phyloP scores from a whole-genome alignment of 306 rosid genomes.

The Prunus campanulata region DNA sequence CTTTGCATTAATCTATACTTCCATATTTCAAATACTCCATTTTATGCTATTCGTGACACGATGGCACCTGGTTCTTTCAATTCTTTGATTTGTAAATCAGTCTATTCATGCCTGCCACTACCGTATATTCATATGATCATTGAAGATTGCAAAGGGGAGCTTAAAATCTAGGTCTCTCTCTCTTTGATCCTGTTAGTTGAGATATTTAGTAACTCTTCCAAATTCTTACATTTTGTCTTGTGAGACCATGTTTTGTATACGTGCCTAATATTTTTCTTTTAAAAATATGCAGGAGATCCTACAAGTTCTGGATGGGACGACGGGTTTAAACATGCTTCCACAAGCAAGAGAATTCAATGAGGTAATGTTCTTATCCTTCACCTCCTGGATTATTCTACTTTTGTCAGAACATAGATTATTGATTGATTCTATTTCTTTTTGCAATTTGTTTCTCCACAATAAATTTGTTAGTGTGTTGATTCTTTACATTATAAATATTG shows the following conservation, averaged over 20 bases:
- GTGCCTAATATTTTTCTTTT: slow-evolving; percentile 1
- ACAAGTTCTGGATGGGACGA: slow-evolving; percentile 92
- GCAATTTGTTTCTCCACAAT: neutral
- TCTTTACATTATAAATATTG: slow-evolving; percentile 12
- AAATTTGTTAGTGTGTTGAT: neutral
- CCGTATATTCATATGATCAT: neutral
- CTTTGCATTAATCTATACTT: neutral
- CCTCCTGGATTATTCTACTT: neutral
- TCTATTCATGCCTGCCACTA: neutral
- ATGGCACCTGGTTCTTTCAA: neutral
- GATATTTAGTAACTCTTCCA: neutral
- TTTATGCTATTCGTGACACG: neutral
- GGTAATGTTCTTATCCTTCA: slow-evolving; percentile 38
- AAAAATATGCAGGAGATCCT: slow-evolving; percentile 75
- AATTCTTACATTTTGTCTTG: neutral
- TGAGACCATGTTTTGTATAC: neutral
- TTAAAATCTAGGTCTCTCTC: too few species aligned
- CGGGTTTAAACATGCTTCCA: slow-evolving; percentile 97
- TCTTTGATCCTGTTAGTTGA: neutral
- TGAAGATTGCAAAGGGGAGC: too few species aligned
- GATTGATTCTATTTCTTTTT: neutral
- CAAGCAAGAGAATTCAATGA: slow-evolving; percentile 97
- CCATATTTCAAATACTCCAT: neutral
- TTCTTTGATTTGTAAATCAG: neutral
- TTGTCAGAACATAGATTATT: too few species aligned